Conservation (phyloP, 1,284 basidiomycete species). For the Paramarasmius palmivorus region DNA sequence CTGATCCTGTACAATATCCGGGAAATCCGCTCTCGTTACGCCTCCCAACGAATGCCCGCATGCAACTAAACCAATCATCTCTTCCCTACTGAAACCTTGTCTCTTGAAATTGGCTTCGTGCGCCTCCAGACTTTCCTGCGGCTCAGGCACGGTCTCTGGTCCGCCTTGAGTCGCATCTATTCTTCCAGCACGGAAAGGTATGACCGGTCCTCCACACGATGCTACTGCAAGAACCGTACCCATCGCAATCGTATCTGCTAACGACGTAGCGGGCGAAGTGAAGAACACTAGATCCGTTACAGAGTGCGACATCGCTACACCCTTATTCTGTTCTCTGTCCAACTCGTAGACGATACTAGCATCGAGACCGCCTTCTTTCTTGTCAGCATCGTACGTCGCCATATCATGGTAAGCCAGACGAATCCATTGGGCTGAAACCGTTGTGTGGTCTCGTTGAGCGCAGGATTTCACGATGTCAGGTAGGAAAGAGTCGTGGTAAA, state of each 20-base stretch:
- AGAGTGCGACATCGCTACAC: slow-evolving; percentile 37
- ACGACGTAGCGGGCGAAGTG: slow-evolving; percentile 23
- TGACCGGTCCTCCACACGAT: slow-evolving; percentile 29
- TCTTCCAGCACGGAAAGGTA: slow-evolving; percentile 31
- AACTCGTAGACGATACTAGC: slow-evolving; percentile 37
- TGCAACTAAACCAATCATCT: slow-evolving; percentile 34
- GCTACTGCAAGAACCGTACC: slow-evolving; percentile 26
- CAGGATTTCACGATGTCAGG: not conserved
- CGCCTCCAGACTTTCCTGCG: slow-evolving; percentile 25
- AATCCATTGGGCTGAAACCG: not conserved
- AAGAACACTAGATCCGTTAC: slow-evolving; percentile 39
- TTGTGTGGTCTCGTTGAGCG: not conserved
- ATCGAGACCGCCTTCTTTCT: slow-evolving; percentile 36
- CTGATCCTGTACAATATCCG: slow-evolving; percentile 20
- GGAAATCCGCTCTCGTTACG: slow-evolving; percentile 31
- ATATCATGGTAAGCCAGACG: slow-evolving; percentile 36
- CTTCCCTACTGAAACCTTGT: slow-evolving; percentile 27
- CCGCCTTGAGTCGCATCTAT: slow-evolving; percentile 28
- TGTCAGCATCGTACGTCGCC: slow-evolving; percentile 36
- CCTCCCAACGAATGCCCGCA: slow-evolving; percentile 35
- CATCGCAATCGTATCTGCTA: slow-evolving; percentile 26
- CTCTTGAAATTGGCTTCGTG: slow-evolving; percentile 25
- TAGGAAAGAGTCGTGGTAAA: not conserved
- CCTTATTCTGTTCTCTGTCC: slow-evolving; percentile 35
- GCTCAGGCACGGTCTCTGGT: slow-evolving; percentile 28